phyloP scores from a whole-genome alignment of 192 early-diverging fungal genomes.

The Podila verticillata region DNA sequence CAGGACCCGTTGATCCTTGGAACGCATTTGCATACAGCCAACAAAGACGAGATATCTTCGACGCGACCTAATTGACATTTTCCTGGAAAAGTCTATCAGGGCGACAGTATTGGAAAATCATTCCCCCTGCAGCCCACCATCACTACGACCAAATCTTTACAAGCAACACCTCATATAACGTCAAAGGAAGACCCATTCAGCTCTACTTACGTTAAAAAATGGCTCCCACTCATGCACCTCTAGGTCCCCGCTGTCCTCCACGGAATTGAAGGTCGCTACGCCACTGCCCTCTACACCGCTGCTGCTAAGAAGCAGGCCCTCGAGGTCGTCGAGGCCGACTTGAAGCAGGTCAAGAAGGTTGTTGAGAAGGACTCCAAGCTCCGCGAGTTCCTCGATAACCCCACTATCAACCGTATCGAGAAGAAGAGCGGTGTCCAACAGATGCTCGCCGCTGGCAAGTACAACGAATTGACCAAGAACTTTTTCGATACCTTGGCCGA shows the following conservation, averaged over 20 bases:
- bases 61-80: too few species aligned
- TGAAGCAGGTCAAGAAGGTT: slow-evolving; percentile 71
- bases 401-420: slow-evolving; percentile 79
- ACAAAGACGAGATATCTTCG: too few species aligned
- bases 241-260: slow-evolving; percentile 87
- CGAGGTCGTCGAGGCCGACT: slow-evolving; percentile 85
- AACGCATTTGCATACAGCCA: too few species aligned
- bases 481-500: slow-evolving; percentile 93
- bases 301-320: slow-evolving; percentile 85
- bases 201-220: not conserved
- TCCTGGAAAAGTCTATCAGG: too few species aligned
- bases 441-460: slow-evolving; percentile 73
- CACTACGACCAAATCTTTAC: not conserved
- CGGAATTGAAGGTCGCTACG: slow-evolving; percentile 97
- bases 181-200: not conserved
- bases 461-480: slow-evolving; percentile 85
- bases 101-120: not conserved
- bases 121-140: not conserved
- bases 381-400: slow-evolving; percentile 83
- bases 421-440: slow-evolving; percentile 82
- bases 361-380: slow-evolving; percentile 80
- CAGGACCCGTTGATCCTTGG: too few species aligned
- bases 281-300: slow-evolving; percentile 95
- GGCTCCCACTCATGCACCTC: not conserved
- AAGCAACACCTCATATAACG: not conserved